Conservation (phyloP, 78 protist genomes). For the Polysphondylium violaceum region DNA sequence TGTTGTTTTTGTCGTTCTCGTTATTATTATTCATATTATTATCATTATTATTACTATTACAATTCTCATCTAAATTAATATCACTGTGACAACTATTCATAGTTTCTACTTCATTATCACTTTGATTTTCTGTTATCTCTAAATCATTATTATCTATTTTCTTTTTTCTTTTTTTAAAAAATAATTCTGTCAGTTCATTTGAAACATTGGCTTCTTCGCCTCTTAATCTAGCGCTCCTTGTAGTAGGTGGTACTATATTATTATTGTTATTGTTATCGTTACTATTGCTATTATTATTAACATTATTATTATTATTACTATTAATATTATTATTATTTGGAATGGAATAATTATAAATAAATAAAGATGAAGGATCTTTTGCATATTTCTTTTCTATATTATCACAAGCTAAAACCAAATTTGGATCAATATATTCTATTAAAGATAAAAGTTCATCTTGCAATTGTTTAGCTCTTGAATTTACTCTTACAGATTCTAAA, state of each 20-base stretch:
- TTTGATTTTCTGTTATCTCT: neutral
- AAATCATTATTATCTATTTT: slow-evolving; percentile 9
- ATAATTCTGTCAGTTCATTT: slow-evolving; percentile 25
- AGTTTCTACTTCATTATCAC: slow-evolving; percentile 10
- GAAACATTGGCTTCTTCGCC: slow-evolving; percentile 16
- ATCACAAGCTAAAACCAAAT: slow-evolving; percentile 18
- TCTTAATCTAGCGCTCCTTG: slow-evolving; percentile 46
- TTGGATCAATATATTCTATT: slow-evolving; percentile 55
- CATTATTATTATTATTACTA: neutral
- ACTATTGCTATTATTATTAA: neutral
- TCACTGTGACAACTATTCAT: neutral
- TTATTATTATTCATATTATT: neutral
- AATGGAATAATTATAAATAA: neutral
- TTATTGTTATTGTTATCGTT: slow-evolving; percentile 2
- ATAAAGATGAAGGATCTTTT: neutral
- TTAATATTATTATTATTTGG: neutral
- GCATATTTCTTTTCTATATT: slow-evolving; percentile 2
- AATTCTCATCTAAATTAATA: neutral
- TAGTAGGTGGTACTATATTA: neutral
- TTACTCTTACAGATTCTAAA: slow-evolving; percentile 17
- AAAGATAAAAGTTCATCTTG: slow-evolving; percentile 52
- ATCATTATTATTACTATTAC: too few species aligned
- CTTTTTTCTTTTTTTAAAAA: slow-evolving; percentile 20
- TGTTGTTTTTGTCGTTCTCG: neutral
- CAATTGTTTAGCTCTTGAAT: slow-evolving; percentile 51